Base-by-base conservation (phyloP, 495 filamentous ascomycete species). In the Schizothecium vesticola region DNA sequence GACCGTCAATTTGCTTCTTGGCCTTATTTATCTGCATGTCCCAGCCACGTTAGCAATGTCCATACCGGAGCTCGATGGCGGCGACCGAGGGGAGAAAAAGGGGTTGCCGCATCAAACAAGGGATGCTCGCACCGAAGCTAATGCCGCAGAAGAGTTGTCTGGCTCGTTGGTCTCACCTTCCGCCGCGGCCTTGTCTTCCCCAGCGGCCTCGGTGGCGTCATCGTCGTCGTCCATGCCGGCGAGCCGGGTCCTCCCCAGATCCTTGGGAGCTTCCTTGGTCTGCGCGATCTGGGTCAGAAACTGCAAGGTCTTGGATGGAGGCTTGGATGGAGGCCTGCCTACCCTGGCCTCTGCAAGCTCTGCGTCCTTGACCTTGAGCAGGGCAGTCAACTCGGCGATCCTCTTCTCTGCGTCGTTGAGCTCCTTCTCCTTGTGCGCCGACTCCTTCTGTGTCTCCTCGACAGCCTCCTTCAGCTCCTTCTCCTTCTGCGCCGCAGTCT, bases 61-160 rank as follows among this genome's bases (percentile, higher is more conserved):
- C 23, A 28, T n/a, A 24, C 22, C 36, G 26, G 25, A 63, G 29
- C 22, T 31, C 33, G 31, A 33, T 21, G 51, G 23, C 31, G 36
- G 31, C 24, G 19, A 55, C 22, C n/a, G 60, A 56, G 62, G 61
- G 23, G 43, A 63, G 60, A 36, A 22, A 33, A 59, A 29, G 26
- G 59, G 59, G 65, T 65, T 74, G 75, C 55, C 25, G 63, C 74
- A 75, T 78, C 75, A 83, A 74, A 70, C 75, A 79, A 77, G 78
- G 80, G 81, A 73, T 71, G 74, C 73, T 76, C 84, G 81, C 80
- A 87, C 85, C 83, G 83, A 82, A 75, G 84, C 83, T 72, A 87
- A 80, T 71, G 83, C 84, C 70, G 80, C 78, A 67, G 84, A 86
- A 73, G 83, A 86, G 79, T 81, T 72, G 67, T 87, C 85, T 70